Percentiles rank a stretch among this genome's conserved stretches.
These are phyloP conservation scores for Cordia subcordata DNA, from an alignment of 257 asterid genomes.

Conservation along the genomic window DNA sequence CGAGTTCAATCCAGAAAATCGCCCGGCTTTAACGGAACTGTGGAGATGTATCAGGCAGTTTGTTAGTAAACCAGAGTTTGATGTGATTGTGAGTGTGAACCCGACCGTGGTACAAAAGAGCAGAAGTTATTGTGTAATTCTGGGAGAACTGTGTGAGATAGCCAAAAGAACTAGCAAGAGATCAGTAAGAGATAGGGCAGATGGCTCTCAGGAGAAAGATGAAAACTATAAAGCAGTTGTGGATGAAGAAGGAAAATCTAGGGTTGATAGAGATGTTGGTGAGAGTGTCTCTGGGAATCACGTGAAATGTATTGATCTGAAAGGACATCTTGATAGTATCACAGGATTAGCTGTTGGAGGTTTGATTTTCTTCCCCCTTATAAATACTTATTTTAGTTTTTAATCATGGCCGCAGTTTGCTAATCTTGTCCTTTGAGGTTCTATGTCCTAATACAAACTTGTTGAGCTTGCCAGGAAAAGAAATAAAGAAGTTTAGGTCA, in stretches of 20 bases:
- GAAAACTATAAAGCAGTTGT: constrained; percentile 19
- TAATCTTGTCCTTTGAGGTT: background rate
- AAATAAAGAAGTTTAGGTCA: no score
- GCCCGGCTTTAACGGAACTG: constrained; percentile 54
- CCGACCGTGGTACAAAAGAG: constrained; percentile 19
- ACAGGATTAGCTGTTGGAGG: constrained; percentile 82
- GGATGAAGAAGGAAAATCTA: constrained; percentile 22
- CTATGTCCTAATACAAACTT: background rate
- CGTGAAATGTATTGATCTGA: constrained; percentile 58
- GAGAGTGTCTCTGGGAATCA: constrained; percentile 44
- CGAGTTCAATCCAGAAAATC: constrained; percentile 42
- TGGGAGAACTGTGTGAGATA: constrained; percentile 44
- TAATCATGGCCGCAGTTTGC: background rate
- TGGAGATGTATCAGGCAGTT: constrained; percentile 61
- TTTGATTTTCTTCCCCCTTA: constrained; percentile 13
- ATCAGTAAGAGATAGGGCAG: background rate
- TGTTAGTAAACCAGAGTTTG: constrained; percentile 37
- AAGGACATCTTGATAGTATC: constrained; percentile 72
- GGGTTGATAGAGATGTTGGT: constrained; percentile 34
- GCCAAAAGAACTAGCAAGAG: constrained; percentile 24
- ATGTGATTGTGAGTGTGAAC: constrained; percentile 23
- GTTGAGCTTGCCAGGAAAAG: no score
- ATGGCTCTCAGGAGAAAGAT: constrained; percentile 24
- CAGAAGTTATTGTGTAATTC: constrained; percentile 29
- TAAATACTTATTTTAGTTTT: background rate